Conservation (phyloP, 2,329 filamentous ascomycete genomes). For the Magnaporthiopsis incrustans region DNA sequence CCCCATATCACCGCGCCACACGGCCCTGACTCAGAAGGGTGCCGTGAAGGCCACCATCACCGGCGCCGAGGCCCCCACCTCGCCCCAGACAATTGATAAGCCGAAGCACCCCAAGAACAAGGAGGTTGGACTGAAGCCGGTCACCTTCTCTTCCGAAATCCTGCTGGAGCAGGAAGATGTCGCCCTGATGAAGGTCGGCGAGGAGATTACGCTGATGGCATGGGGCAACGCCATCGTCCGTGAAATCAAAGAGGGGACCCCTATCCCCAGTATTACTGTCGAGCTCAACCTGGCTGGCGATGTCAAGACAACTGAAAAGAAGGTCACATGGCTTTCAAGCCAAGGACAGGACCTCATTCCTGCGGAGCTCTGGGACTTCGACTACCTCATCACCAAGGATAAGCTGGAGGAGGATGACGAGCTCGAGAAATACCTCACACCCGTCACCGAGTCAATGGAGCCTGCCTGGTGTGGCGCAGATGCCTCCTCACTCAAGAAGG, state of each 20-base stretch:
- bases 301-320: conserved; percentile 93
- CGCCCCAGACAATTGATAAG: conserved; percentile 62
- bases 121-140: conserved; percentile 76
- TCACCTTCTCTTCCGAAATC: conserved; percentile 66
- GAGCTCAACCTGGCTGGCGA: conserved; percentile 90
- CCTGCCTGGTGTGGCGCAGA: conserved; percentile 75
- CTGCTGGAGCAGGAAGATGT: conserved; percentile 83
- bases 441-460: conserved; percentile 65
- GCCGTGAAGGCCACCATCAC: conserved; percentile 62
- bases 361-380: conserved; percentile 87
- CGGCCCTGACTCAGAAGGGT: conserved; percentile 62
- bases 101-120: conserved; percentile 87
- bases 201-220: conserved; percentile 94
- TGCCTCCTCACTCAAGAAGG: conserved; percentile 67
- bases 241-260: conserved; percentile 48
- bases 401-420: conserved; percentile 83
- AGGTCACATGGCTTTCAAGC: conserved; percentile 84
- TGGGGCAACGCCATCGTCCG: conserved; percentile 87
- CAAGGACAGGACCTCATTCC: conserved; percentile 69
- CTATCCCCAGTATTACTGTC: conserved; percentile 64
- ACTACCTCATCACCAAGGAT: conserved; percentile 92
- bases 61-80: conserved; percentile 58
- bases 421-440: conserved; percentile 75
- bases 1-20: conserved; percentile 65
- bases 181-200: conserved; percentile 69